These are phyloP conservation scores for Apostasia ramifera DNA, from an alignment of 106 monocot genomes.

Conservation along the genomic window DNA sequence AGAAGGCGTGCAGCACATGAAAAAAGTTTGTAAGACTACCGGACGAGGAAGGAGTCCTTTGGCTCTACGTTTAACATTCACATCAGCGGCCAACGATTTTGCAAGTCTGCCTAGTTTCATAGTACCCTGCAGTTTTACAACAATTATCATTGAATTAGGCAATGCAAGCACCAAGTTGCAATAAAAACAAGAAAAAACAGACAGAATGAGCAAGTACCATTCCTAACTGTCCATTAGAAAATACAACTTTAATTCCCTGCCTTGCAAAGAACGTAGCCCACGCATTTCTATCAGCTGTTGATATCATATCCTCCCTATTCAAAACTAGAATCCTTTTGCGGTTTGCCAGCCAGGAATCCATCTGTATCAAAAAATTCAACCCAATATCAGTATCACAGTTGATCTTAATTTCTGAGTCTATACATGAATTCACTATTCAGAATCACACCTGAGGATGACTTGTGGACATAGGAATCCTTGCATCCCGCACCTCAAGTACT, in stretches of 20 bases:
- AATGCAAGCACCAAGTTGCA: neutral
- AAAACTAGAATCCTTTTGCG: slow-evolving; percentile 83
- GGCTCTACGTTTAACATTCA: slow-evolving; percentile 75
- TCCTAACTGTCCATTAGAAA: slow-evolving; percentile 88
- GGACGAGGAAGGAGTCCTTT: slow-evolving; percentile 97
- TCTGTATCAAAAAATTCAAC: slow-evolving; percentile 34
- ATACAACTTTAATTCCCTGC: slow-evolving; percentile 84
- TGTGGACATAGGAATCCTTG: slow-evolving; percentile 86
- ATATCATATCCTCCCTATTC: slow-evolving; percentile 99
- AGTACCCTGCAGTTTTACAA: slow-evolving; percentile 54
- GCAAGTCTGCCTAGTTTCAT: slow-evolving; percentile 93
- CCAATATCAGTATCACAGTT: neutral
- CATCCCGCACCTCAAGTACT: slow-evolving; percentile 93
- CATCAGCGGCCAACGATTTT: slow-evolving; percentile 69
- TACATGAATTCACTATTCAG: neutral
- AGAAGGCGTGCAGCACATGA: neutral
- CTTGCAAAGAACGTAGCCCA: slow-evolving; percentile 87
- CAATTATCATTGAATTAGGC: neutral
- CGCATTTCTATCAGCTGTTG: slow-evolving; percentile 78
- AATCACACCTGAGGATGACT: slow-evolving; percentile 77
- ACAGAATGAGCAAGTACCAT: slow-evolving; percentile 39
- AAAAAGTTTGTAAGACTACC: slow-evolving; percentile 29
- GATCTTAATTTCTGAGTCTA: too few species aligned
- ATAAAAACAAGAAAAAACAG: neutral
- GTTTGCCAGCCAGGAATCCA: slow-evolving; percentile 97